Conservation (phyloP, 192 early-diverging fungal genomes). For the Dissophora ornata region DNA sequence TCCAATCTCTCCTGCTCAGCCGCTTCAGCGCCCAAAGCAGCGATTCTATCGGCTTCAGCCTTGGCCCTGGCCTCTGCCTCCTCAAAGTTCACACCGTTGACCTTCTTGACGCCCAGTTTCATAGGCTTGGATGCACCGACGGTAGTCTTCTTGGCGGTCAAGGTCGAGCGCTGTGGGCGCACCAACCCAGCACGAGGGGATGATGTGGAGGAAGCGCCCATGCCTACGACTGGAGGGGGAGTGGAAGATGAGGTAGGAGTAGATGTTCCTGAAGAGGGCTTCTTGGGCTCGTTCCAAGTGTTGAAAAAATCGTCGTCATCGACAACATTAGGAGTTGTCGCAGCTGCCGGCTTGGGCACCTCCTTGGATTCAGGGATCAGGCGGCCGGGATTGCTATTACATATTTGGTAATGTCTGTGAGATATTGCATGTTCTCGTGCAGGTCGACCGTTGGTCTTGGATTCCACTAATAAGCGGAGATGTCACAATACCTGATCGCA, state of each 20-base stretch:
- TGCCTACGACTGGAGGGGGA: slow-evolving; percentile 27
- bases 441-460: slow-evolving; percentile 17
- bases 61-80: slow-evolving; percentile 90
- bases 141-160: slow-evolving; percentile 61
- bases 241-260: slow-evolving; percentile 49
- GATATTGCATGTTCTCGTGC: not conserved
- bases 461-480: slow-evolving; percentile 9
- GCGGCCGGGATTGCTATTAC: slow-evolving; percentile 35
- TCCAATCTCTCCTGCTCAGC: slow-evolving; percentile 51
- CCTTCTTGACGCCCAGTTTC: slow-evolving; percentile 92
- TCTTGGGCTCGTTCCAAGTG: slow-evolving; percentile 65
- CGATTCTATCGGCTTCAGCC: slow-evolving; percentile 78
- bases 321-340: slow-evolving; percentile 23
- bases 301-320: slow-evolving; percentile 75
- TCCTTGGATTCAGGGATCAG: slow-evolving; percentile 29
- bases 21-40: slow-evolving; percentile 37
- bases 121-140: slow-evolving; percentile 87
- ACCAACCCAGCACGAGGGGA: slow-evolving; percentile 55
- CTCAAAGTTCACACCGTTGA: slow-evolving; percentile 87
- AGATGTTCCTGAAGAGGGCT: slow-evolving; percentile 43
- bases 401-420: no score
- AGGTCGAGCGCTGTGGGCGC: slow-evolving; percentile 45
- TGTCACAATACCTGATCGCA: slow-evolving; percentile 36
- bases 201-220: slow-evolving; percentile 29
- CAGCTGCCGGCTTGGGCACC: slow-evolving; percentile 34